phyloP scores from a whole-genome alignment of 2,329 filamentous ascomycete genomes.

The Neodidymelliopsis sp. region DNA sequence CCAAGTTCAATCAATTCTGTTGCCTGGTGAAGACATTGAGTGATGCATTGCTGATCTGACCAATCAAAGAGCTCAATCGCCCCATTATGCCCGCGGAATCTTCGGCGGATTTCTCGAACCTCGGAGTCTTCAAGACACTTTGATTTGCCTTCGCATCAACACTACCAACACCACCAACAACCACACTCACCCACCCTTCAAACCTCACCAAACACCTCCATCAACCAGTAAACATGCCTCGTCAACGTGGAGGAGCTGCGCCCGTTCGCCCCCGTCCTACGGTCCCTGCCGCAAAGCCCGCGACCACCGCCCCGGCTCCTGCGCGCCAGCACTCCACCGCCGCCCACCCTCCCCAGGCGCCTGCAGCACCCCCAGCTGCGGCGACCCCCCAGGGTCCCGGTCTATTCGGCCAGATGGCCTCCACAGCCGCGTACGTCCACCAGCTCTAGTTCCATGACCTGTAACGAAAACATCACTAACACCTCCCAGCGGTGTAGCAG shows the following conservation, averaged over 20 bases:
- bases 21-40: constrained; percentile 11
- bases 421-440: constrained; percentile 87
- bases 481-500: constrained; percentile 83
- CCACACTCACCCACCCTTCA: constrained; percentile 6
- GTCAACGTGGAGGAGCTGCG: constrained; percentile 57
- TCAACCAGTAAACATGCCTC: constrained; percentile 51
- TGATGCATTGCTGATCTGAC: neutral
- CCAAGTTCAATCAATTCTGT: neutral
- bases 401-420: constrained; percentile 95
- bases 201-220: constrained; percentile 8
- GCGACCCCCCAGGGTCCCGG: constrained; percentile 74
- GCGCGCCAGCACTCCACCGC: constrained; percentile 74
- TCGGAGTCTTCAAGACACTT: constrained; percentile 22
- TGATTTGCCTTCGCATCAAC: constrained; percentile 13
- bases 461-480: constrained; percentile 6
- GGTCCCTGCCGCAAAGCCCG: constrained; percentile 51
- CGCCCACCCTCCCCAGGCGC: constrained; percentile 56
- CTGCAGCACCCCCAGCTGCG: constrained; percentile 56
- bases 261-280: constrained; percentile 53
- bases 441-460: neutral
- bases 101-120: constrained; percentile 39
- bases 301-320: constrained; percentile 62
- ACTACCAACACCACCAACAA: constrained; percentile 6
- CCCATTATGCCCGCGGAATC: neutral
- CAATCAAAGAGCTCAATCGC: constrained; percentile 9